A percentile compares a stretch with the other conserved stretches of the same genome.
phyloP scores from a whole-genome alignment of 345 rosid genomes.

The Adansonia digitata region DNA sequence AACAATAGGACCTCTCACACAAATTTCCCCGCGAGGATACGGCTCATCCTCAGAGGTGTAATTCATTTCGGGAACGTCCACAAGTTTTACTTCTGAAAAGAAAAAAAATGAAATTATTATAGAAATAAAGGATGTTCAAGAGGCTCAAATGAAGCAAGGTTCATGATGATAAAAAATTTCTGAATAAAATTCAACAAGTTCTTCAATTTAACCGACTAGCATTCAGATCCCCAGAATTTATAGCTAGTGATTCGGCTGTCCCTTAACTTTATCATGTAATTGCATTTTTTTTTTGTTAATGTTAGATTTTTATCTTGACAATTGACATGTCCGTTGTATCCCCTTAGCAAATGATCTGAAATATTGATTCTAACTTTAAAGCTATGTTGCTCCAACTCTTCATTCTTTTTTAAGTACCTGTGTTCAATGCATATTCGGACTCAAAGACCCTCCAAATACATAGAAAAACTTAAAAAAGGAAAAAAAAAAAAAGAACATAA shows the following conservation, averaged over 20 bases:
- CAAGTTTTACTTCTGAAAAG: conserved; percentile 73
- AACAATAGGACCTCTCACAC: conserved; percentile 81
- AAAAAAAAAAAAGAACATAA: too few species aligned
- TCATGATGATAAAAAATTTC: neutral
- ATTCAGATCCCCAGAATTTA: neutral
- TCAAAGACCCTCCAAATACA: too few species aligned
- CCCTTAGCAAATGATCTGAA: neutral
- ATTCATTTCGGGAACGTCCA: conserved; percentile 95
- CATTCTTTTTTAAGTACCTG: too few species aligned
- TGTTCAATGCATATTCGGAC: too few species aligned
- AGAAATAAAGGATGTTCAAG: neutral
- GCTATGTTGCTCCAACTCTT: too few species aligned
- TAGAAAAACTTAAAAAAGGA: too few species aligned
- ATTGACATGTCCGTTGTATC: neutral
- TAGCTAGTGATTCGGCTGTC: neutral
- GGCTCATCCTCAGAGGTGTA: conserved; percentile 86
- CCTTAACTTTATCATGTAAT: neutral
- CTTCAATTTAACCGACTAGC: neutral
- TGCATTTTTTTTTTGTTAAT: neutral
- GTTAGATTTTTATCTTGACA: neutral
- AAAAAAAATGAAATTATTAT: conserved; percentile 2
- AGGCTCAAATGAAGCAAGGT: neutral
- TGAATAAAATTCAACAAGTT: neutral
- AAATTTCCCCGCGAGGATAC: conserved; percentile 87
- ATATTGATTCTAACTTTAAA: neutral